A percentile compares a stretch with the other conserved stretches of the same genome.
Conservation (phyloP, 805 yeast species). For the Kluyveromyces wickerhamii region DNA sequence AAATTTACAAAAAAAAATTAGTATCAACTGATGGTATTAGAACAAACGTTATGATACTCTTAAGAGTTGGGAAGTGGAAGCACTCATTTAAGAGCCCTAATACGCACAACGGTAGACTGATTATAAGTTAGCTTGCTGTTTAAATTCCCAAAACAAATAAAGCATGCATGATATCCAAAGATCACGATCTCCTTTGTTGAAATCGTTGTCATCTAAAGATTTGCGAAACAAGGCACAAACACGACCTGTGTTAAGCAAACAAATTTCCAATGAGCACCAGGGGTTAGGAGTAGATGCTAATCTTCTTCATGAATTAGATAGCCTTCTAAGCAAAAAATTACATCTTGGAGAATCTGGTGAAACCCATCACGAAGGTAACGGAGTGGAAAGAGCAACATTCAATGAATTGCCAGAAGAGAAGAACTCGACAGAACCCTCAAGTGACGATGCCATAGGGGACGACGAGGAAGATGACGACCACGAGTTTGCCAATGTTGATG, state of each 20-base stretch:
- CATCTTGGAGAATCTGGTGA: conserved; percentile 25
- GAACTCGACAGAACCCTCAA: not conserved
- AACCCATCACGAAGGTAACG: conserved; percentile 25
- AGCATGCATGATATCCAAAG: conserved; percentile 10
- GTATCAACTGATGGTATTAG: no score
- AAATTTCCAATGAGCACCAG: not conserved
- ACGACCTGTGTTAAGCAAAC: not conserved
- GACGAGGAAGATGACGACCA: conserved; percentile 24
- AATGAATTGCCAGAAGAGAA: not conserved
- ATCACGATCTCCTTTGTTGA: conserved; percentile 7
- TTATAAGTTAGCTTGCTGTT: no score
- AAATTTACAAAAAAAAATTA: no score
- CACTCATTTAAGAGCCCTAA: no score
- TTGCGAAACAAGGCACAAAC: conserved; percentile 4
- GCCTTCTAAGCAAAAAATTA: conserved; percentile 18
- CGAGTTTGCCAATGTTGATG: conserved; percentile 30
- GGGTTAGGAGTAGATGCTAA: conserved; percentile 11
- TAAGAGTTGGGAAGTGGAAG: no score
- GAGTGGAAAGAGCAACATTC: not conserved
- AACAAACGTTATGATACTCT: no score
- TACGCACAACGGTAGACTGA: no score
- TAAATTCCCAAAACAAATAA: no score
- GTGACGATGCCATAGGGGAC: conserved; percentile 12
- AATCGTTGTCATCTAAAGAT: conserved; percentile 11
- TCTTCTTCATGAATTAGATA: conserved; percentile 19